Conservation (phyloP, 2,329 filamentous ascomycete species). For the Davidsoniella neocaledoniae region DNA sequence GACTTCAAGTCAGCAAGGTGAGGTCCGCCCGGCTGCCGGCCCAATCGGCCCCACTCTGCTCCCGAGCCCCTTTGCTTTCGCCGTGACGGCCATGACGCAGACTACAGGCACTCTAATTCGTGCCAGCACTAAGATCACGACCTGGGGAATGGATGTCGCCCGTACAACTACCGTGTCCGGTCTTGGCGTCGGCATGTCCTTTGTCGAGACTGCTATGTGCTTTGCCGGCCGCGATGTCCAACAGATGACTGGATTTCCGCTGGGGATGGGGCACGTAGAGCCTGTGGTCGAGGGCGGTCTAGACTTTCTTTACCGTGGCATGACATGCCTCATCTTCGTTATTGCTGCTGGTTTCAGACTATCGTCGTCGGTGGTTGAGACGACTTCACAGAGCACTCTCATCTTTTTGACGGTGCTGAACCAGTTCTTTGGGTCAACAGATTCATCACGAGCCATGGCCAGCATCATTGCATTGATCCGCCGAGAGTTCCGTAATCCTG, state of each 20-base stretch:
- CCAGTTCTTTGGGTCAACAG: constrained; percentile 50
- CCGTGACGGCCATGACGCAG: constrained; percentile 42
- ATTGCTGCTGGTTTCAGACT: constrained; percentile 43
- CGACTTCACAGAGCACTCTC: constrained; percentile 39
- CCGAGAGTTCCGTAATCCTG: constrained; percentile 46
- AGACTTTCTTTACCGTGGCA: constrained; percentile 37
- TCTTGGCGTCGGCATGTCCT: constrained; percentile 36
- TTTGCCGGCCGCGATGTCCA: constrained; percentile 33
- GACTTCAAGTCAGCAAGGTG: no score
- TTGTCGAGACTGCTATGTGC: constrained; percentile 37
- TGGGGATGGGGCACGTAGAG: constrained; percentile 32
- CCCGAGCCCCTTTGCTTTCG: constrained; percentile 38
- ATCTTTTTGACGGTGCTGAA: constrained; percentile 42
- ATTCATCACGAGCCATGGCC: constrained; percentile 49
- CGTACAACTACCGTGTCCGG: constrained; percentile 39
- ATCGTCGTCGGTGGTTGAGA: constrained; percentile 36
- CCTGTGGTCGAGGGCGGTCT: constrained; percentile 39
- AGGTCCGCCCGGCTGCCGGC: no score
- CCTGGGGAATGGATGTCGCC: constrained; percentile 35
- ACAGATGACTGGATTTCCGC: constrained; percentile 9
- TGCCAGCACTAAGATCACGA: constrained; percentile 33
- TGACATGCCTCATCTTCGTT: constrained; percentile 43
- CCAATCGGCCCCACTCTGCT: constrained; percentile 29
- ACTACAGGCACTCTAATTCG: constrained; percentile 42
- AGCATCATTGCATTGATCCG: constrained; percentile 48